Evolutionary conservation across 2,329 filamentous ascomycete species (phyloP).

Genomic region (Aureobasidium musti): DNA sequence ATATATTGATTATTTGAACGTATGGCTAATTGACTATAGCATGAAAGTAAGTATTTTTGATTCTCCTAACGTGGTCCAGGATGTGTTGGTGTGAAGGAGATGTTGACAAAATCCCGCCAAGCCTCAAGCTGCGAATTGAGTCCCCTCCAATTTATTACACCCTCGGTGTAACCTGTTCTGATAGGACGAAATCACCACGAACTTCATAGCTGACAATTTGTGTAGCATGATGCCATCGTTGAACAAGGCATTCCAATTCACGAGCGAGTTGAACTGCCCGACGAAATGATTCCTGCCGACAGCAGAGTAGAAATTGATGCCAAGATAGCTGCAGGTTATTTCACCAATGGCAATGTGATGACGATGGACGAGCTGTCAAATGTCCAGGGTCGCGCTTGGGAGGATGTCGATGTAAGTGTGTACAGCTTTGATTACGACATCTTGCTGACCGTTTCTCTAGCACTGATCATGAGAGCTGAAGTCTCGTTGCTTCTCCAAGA

Average conservation of each 20-base stretch:
- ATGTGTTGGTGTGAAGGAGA: no score
- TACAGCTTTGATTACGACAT: neutral
- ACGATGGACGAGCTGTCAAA: conserved; percentile 81
- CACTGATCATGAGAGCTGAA: neutral
- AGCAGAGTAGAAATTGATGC: conserved; percentile 98
- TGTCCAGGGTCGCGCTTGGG: conserved; percentile 89
- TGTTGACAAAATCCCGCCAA: no score
- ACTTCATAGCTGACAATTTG: conserved; percentile 53
- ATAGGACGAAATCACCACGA: neutral
- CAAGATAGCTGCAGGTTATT: conserved; percentile 88
- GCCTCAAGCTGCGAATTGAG: no score
- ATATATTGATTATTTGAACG: neutral
- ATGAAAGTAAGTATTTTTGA: conserved; percentile 11
- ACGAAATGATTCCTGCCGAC: conserved; percentile 90
- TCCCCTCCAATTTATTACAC: no score
- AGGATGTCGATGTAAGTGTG: conserved; percentile 58
- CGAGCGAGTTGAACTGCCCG: conserved; percentile 87
- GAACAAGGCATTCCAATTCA: conserved; percentile 83
- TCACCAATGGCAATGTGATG: conserved; percentile 88
- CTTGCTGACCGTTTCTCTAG: neutral
- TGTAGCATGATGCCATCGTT: conserved; percentile 90
- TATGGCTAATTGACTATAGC: conserved; percentile 16
- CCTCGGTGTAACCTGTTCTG: neutral
- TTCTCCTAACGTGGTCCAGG: neutral
- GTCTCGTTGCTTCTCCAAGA: neutral